Base-by-base conservation (phyloP, 108 stramenopile species). In the Cyclotella choctawhatcheeana region DNA sequence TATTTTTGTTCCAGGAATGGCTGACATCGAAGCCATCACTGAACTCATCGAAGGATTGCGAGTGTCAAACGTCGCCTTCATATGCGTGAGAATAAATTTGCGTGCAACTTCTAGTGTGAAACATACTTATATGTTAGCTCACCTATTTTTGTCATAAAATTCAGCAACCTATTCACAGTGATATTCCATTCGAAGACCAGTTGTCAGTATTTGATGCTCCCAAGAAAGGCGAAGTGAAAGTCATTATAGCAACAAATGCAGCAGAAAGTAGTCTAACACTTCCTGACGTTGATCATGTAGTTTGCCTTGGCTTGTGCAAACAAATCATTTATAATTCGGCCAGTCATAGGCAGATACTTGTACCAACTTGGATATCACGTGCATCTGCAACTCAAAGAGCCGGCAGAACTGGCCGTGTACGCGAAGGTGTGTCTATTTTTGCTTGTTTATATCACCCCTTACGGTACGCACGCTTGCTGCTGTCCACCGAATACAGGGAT, bases 261-360 rank as follows among this genome's bases (percentile, higher is more conserved):
- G 99, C 99, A 2, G 99, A 99, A 71, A 89, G 88, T 27, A 95
- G 95, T 7, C 85, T 99, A 29, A 99, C 99, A 18, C 86, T 99
- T 13, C 96, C 97, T 14, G 96, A 96, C 52, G 89, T 97, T 12
- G 95, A 96, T 64, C 92, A 96, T 71, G 99, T 99, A 47, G 95
- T 98, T 34, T 97, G 97, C 72, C 74, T 94, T 18, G 97, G 98
- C 52, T 77, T 94, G 4, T 89, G 88, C 66, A 84, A 84, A 17
- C 91, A 92, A 59, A 92, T 94, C 56, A 64, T 85, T 0, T 94
- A 94, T 80, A 91, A 94, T 44, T 22, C 73, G 17, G 65, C 69
- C 0, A 88, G 79, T 58, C 89, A 92, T 61, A 77, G 93, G 12
- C 91, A 92, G 66, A 82, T 93, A 58, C 84, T 98, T 7, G 75